phyloP scores from a whole-genome alignment of 306 rosid species.

The Acacia confusa region DNA sequence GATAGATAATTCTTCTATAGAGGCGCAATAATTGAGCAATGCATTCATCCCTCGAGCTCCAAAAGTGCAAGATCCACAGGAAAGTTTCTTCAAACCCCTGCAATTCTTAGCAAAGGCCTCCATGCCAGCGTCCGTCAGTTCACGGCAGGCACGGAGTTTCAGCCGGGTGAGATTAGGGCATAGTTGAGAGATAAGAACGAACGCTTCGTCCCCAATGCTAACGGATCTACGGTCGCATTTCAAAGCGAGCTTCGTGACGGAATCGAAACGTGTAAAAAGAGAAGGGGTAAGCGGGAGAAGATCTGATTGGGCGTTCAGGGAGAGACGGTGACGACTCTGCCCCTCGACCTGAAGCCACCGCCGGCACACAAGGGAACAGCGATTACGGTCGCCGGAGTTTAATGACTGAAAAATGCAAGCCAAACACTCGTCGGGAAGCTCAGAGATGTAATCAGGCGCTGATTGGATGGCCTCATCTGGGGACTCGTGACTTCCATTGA shows the following conservation, averaged over 20 bases:
- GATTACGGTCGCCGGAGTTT: conserved; percentile 55
- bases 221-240: conserved; percentile 35
- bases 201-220: not conserved
- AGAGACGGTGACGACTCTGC: conserved; percentile 68
- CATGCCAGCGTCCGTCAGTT: conserved; percentile 2
- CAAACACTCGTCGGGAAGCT: conserved; percentile 69
- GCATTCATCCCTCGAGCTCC: conserved; percentile 56
- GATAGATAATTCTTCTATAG: conserved; percentile 65
- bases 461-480: conserved; percentile 1
- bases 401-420: conserved; percentile 63
- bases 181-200: not conserved
- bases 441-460: conserved; percentile 43
- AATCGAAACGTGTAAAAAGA: conserved; percentile 65
- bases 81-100: conserved; percentile 19
- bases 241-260: conserved; percentile 68
- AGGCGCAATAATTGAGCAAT: conserved; percentile 47
- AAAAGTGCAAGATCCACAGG: conserved; percentile 5
- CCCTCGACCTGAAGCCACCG: conserved; percentile 71
- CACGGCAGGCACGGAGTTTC: conserved; percentile 12
- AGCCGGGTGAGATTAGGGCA: conserved; percentile 4
- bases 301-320: conserved; percentile 54
- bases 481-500: conserved; percentile 15
- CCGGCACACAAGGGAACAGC: conserved; percentile 63
- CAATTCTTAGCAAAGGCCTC: conserved; percentile 1
- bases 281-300: conserved; percentile 39